Evolutionary conservation across 1,284 basidiomycete genomes (phyloP).

Genomic region (Psilocybe mexicana): DNA sequence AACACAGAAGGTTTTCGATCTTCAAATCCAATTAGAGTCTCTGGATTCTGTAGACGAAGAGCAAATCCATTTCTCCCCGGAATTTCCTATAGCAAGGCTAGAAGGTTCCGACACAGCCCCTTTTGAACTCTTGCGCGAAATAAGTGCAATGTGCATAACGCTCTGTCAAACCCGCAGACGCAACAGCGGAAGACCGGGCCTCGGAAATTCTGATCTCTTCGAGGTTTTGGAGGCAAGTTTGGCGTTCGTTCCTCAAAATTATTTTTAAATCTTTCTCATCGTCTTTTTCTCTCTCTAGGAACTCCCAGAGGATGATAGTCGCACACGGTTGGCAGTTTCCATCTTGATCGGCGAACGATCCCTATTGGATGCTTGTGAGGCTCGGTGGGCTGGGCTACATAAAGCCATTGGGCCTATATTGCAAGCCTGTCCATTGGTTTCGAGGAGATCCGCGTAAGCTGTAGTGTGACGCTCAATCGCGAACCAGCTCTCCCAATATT

Average conservation of each 20-base stretch:
- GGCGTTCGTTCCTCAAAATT: background rate
- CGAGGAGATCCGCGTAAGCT: too few relatives aligned
- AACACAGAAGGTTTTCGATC: slow-evolving; percentile 3
- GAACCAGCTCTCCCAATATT: too few relatives aligned
- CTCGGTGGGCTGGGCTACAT: slow-evolving; percentile 31
- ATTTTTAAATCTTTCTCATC: slow-evolving; percentile 10
- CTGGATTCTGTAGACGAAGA: background rate
- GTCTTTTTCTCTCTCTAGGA: background rate
- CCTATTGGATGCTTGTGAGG: slow-evolving; percentile 37
- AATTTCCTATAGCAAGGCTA: background rate
- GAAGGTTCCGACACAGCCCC: background rate
- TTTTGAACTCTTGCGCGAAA: slow-evolving; percentile 3
- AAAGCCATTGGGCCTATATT: background rate
- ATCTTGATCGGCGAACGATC: slow-evolving; percentile 36
- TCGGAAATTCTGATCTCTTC: slow-evolving; percentile 24
- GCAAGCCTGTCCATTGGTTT: background rate
- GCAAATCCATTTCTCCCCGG: background rate
- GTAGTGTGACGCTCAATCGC: too few relatives aligned
- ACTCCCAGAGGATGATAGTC: slow-evolving; percentile 21
- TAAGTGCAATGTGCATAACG: slow-evolving; percentile 14
- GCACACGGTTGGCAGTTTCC: slow-evolving; percentile 33
- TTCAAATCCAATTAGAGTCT: slow-evolving; percentile 5
- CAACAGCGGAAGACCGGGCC: slow-evolving; percentile 22
- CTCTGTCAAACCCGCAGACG: slow-evolving; percentile 27
- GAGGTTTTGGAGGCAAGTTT: slow-evolving; percentile 36